Conservation (phyloP, 1,284 basidiomycete genomes). For the Leccinum solheimii region DNA sequence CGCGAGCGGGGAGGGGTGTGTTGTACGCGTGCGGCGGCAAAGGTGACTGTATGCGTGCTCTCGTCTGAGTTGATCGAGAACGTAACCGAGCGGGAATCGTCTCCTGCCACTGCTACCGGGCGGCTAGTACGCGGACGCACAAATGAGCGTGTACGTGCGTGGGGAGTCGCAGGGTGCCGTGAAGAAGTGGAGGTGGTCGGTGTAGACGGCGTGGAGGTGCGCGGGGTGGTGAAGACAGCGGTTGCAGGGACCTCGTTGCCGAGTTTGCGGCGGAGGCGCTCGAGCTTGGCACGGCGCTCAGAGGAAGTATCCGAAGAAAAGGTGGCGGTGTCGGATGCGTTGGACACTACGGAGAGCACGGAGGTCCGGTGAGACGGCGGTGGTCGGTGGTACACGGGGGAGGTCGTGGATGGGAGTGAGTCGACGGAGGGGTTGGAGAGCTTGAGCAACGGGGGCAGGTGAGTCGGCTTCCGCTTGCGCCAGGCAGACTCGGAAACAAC, state of each 20-base stretch:
- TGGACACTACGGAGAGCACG: slow-evolving; percentile 25
- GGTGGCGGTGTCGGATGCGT: slow-evolving; percentile 5
- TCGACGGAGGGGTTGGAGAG: slow-evolving; percentile 1
- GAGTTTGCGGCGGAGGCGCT: slow-evolving; percentile 54
- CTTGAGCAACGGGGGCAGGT: slow-evolving; percentile 27
- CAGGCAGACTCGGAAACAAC: slow-evolving; percentile 17
- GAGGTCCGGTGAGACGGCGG: slow-evolving; percentile 8
- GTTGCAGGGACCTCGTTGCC: slow-evolving; percentile 59
- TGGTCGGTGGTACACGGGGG: slow-evolving; percentile 3
- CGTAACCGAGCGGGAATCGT: slow-evolving; percentile 27
- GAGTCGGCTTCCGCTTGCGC: slow-evolving; percentile 31
- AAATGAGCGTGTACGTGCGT: slow-evolving; percentile 9
- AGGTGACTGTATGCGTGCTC: slow-evolving; percentile 24
- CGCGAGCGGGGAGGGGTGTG: slow-evolving; percentile 13
- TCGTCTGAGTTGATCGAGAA: slow-evolving; percentile 35
- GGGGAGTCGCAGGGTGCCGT: not conserved
- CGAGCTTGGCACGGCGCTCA: slow-evolving; percentile 56
- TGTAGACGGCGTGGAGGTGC: slow-evolving; percentile 7
- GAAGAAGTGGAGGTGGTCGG: not conserved
- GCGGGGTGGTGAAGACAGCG: slow-evolving; percentile 46
- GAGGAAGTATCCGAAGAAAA: slow-evolving; percentile 24
- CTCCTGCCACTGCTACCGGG: slow-evolving; percentile 4
- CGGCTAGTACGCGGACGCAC: not conserved
- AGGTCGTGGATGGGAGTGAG: not conserved
- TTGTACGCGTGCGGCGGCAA: slow-evolving; percentile 21